A percentile compares a stretch with the other conserved stretches of the same genome.
These are phyloP conservation scores for Immersiella caudata DNA, from an alignment of 495 filamentous ascomycete genomes.

Conservation along the genomic window DNA sequence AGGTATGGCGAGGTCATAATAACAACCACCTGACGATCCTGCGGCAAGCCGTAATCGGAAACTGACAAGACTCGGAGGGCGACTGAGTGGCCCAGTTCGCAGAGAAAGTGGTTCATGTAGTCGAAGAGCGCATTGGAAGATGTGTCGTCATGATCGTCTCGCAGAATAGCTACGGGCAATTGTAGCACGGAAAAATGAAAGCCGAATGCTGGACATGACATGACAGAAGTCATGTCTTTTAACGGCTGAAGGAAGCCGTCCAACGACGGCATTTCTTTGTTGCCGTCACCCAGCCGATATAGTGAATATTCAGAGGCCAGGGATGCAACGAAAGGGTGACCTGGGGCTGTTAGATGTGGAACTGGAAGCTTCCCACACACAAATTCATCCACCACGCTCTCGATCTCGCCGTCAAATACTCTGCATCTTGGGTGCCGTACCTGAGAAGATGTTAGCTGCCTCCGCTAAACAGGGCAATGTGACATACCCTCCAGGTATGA, in stretches of 20 bases:
- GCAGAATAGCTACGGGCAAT: conserved; percentile 6
- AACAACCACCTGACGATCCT: neutral
- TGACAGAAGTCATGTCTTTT: neutral
- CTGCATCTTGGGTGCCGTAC: neutral
- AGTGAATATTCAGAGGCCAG: neutral
- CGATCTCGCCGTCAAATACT: conserved; percentile 1
- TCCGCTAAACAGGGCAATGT: neutral
- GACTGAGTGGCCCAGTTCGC: neutral
- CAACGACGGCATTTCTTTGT: neutral
- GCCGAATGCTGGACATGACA: neutral
- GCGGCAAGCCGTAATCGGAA: neutral
- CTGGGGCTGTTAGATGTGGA: neutral
- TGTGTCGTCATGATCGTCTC: neutral
- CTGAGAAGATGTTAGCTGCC: neutral
- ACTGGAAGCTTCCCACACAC: neutral
- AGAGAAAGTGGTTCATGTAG: neutral
- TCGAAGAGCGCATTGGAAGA: neutral
- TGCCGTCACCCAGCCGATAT: neutral
- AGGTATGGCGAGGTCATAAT: neutral
- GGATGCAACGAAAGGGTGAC: neutral
- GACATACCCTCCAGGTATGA: neutral
- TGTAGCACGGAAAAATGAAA: neutral
- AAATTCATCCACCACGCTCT: neutral
- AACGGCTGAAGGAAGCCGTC: neutral
- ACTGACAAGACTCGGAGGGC: neutral